These are phyloP conservation scores for Penicillium digitatum DNA, from an alignment of 2,329 filamentous ascomycete species.

Conservation along the genomic window DNA sequence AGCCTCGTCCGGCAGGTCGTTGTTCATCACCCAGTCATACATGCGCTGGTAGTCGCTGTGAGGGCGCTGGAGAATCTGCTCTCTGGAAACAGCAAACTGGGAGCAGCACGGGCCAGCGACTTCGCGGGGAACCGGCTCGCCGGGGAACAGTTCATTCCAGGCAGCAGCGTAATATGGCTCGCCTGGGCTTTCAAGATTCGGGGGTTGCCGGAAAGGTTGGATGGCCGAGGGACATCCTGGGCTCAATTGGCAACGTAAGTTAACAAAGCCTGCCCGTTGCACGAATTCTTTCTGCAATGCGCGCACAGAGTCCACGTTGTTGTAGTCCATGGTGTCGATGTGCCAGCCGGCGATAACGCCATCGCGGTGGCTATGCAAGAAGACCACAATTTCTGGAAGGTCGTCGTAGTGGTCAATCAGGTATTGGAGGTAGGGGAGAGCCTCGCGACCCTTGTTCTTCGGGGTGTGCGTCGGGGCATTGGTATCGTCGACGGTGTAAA, in stretches of 20 bases:
- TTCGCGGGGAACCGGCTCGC: slow-evolving; percentile 41
- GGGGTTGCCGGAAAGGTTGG: slow-evolving; percentile 22
- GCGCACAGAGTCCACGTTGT: slow-evolving; percentile 51
- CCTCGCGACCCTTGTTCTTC: slow-evolving; percentile 45
- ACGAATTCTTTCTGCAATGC: slow-evolving; percentile 50
- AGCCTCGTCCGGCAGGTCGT: slow-evolving; percentile 50
- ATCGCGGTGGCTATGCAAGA: slow-evolving; percentile 55
- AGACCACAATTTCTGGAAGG: slow-evolving; percentile 52
- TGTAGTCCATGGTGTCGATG: slow-evolving; percentile 55
- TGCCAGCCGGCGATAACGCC: slow-evolving; percentile 49
- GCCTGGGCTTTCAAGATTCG: slow-evolving; percentile 22
- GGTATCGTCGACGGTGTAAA: slow-evolving; percentile 43
- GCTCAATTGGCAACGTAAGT: slow-evolving; percentile 50
- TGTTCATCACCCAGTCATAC: slow-evolving; percentile 56
- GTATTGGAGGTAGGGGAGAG: slow-evolving; percentile 46
- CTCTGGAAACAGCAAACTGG: slow-evolving; percentile 58
- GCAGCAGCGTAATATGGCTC: slow-evolving; percentile 32
- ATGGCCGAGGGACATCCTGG: slow-evolving; percentile 35
- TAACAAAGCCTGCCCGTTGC: slow-evolving; percentile 53
- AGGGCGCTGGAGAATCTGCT: slow-evolving; percentile 48
- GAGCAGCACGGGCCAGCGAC: slow-evolving; percentile 58
- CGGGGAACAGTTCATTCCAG: slow-evolving; percentile 23
- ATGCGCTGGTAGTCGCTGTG: slow-evolving; percentile 52
- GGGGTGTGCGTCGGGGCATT: slow-evolving; percentile 31
- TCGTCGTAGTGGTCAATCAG: slow-evolving; percentile 46